phyloP scores from a whole-genome alignment of 1,284 basidiomycete genomes.

The Ganoderma leucocontextum region DNA sequence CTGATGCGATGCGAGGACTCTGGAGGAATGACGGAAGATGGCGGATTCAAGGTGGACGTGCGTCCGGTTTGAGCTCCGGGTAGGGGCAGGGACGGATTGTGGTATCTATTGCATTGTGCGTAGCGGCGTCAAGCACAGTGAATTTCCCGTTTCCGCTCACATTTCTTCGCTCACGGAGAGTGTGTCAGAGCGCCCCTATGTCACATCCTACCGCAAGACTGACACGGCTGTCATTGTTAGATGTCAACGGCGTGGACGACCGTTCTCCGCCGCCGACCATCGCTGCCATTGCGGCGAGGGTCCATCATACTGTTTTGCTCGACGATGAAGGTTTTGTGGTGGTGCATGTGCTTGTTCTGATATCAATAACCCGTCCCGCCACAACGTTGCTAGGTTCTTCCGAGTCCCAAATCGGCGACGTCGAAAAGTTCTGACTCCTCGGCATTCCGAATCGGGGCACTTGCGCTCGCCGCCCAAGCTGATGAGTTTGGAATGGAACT shows the following conservation, averaged over 20 bases:
- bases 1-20: constrained; percentile 33
- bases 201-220: no score
- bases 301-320: no score
- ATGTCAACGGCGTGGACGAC: background rate
- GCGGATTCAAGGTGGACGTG: background rate
- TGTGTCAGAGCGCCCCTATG: no score
- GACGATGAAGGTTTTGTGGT: no score
- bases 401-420: background rate
- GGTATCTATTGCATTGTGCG: constrained; percentile 1
- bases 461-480: background rate
- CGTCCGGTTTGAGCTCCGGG: background rate
- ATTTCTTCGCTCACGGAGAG: background rate
- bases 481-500: background rate
- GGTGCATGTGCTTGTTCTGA: no score
- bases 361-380: background rate
- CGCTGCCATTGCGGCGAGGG: no score
- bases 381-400: background rate
- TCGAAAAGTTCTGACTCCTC: background rate
- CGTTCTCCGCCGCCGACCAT: no score
- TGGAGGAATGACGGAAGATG: background rate
- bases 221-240: background rate
- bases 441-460: background rate
- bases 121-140: background rate
- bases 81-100: background rate
- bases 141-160: background rate